A percentile compares a stretch with the other conserved stretches of the same genome.
Evolutionary conservation across 2,329 filamentous ascomycete genomes (phyloP).

Genomic region (Mycogone perniciosa): DNA sequence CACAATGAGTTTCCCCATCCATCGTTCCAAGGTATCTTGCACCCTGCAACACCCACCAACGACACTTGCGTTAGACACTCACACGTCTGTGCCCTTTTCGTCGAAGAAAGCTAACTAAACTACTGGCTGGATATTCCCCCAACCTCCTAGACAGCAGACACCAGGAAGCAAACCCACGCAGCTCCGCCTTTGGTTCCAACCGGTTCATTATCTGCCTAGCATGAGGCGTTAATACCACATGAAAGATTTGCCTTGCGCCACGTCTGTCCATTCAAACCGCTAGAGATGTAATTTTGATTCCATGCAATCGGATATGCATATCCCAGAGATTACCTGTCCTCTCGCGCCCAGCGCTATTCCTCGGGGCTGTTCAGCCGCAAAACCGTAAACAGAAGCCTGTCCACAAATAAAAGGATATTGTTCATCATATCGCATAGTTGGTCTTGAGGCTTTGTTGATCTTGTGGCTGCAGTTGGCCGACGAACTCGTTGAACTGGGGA

Average conservation of each 20-base stretch:
- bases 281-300: not conserved
- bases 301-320: not conserved
- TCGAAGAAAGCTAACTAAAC: not conserved
- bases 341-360: constrained; percentile 8
- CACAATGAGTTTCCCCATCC: not conserved
- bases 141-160: too few species aligned
- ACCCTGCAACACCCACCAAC: not conserved
- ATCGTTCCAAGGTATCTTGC: not conserved
- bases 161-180: not conserved
- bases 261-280: constrained; percentile 6
- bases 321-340: not conserved
- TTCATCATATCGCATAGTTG: constrained; percentile 39
- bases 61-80: too few species aligned
- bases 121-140: too few species aligned
- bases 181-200: not conserved
- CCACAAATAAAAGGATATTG: not conserved
- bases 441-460: constrained; percentile 44
- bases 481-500: constrained; percentile 51
- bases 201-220: not conserved
- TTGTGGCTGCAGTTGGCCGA: constrained; percentile 42
- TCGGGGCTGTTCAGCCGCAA: not conserved
- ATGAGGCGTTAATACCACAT: not conserved
- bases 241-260: not conserved
- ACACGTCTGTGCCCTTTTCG: not conserved
- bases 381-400: not conserved